These are phyloP conservation scores for Jimgerdemannia lactiflua DNA, from an alignment of 192 early-diverging fungal species.

Conservation along the genomic window DNA sequence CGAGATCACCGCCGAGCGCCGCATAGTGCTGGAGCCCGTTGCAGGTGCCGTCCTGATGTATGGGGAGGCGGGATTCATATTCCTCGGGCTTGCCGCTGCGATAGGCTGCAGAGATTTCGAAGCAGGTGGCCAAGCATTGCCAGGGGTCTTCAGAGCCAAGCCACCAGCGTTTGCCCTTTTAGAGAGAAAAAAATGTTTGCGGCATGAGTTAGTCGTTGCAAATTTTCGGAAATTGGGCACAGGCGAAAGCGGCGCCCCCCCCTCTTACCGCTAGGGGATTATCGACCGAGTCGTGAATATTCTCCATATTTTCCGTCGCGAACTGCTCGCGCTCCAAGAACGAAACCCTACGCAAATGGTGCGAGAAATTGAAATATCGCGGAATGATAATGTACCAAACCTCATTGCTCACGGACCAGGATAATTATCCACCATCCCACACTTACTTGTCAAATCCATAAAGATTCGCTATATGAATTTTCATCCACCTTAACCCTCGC, in stretches of 20 bases:
- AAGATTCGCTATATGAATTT: slow-evolving; percentile 93
- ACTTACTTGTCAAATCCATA: slow-evolving; percentile 85
- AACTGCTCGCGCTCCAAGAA: slow-evolving; percentile 80
- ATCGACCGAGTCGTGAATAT: slow-evolving; percentile 82
- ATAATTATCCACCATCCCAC: too few species aligned
- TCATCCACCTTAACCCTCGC: slow-evolving; percentile 86
- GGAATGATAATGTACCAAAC: too few species aligned
- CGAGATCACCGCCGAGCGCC: slow-evolving; percentile 88
- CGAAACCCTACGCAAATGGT: slow-evolving; percentile 46
- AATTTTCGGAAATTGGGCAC: too few species aligned
- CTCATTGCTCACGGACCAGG: too few species aligned
- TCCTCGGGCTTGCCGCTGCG: slow-evolving; percentile 66
- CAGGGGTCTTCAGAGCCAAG: slow-evolving; percentile 85
- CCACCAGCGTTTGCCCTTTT: slow-evolving; percentile 81
- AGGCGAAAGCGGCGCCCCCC: too few species aligned
- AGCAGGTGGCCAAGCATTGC: slow-evolving; percentile 91
- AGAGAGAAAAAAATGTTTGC: slow-evolving; percentile 6
- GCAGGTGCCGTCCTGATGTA: slow-evolving; percentile 98
- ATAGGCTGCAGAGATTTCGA: slow-evolving; percentile 76
- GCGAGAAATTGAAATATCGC: neutral
- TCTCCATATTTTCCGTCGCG: slow-evolving; percentile 68
- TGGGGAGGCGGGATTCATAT: slow-evolving; percentile 72
- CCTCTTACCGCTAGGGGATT: slow-evolving; percentile 57
- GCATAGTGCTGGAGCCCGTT: slow-evolving; percentile 99
- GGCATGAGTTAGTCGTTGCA: neutral